Base-by-base conservation (phyloP, 306 rosid species). In the cucumber (Cucumis sativus) region DNA sequence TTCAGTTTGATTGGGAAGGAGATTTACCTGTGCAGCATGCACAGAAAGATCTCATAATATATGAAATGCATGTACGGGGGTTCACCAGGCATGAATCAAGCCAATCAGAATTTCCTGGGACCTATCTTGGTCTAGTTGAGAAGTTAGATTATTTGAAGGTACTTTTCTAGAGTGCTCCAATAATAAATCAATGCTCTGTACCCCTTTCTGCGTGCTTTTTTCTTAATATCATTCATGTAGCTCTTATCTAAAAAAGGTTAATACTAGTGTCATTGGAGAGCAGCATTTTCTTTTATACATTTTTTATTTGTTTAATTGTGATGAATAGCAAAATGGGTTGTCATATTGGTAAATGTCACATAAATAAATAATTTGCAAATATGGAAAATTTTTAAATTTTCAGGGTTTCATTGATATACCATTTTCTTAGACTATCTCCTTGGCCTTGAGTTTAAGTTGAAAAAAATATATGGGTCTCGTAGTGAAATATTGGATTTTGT, bases 1-100 rank as follows among this genome's bases (percentile, higher is more conserved):
- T 87, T 82, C 90, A 95, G 98, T 95, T 86, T 86, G 96, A 95
- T 80, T 95, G 98, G 98, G 96, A 95, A 89, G 98, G 98, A 68
- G 98, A 95, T 84, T 87, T 95, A 84, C 96, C 97, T 57, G 81
- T 92, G 84, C 88, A 78, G 62, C 84, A 87, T 75, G 90, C 91
- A 77, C 97, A 90, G 60, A 89, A 86, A 84, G 97, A 95, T 83
- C 97, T 95, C 77, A 76, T 95, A 54, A 85, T 92, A 74, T 95
- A 92, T 80, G 98, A 95, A 87, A 88, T 95, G 96, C 98, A 95
- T 83, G 98, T 95, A 59, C 85, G 97, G 21, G 97, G 97, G 62
- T 95, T 92, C 79, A 90, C 98, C 67, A 89, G 87, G 85, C 98
- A 95, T 55, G 96, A 95, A 79, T 92, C 97, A 8, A 95, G 97